These are phyloP conservation scores for Venturia carpophila DNA, from an alignment of 2,329 filamentous ascomycete species.

Conservation along the genomic window DNA sequence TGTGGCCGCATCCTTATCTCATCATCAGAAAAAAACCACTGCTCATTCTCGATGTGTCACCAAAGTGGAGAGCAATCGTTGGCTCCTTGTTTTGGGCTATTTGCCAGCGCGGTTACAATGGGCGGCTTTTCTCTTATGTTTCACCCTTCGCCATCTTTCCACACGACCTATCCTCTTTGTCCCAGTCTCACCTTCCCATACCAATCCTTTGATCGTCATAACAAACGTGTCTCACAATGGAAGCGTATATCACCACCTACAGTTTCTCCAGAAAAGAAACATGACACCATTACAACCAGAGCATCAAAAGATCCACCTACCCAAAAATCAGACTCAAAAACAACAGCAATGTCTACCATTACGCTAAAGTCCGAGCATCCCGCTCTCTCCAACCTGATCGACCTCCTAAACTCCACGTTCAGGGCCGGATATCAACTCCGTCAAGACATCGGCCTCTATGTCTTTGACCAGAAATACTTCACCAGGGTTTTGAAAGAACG, in stretches of 20 bases:
- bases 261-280: not conserved
- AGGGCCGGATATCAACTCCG: not conserved
- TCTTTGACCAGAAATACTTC: not conserved
- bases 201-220: not conserved
- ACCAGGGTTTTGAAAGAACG: not conserved
- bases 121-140: not conserved
- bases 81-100: not conserved
- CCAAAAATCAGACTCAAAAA: not conserved
- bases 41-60: not conserved
- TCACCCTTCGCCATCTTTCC: not conserved
- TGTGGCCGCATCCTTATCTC: too few species aligned
- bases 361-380: not conserved
- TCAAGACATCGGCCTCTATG: not conserved
- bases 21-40: not conserved
- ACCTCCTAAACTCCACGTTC: not conserved
- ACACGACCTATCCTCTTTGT: not conserved
- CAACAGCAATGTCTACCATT: not conserved
- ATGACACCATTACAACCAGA: not conserved
- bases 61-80: not conserved
- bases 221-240: not conserved
- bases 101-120: not conserved
- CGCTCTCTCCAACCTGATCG: not conserved
- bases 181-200: not conserved
- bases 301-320: not conserved
- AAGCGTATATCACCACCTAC: not conserved